These are phyloP conservation scores for Dictyostelium discoideum DNA, from an alignment of 78 protist genomes.

Conservation along the genomic window DNA sequence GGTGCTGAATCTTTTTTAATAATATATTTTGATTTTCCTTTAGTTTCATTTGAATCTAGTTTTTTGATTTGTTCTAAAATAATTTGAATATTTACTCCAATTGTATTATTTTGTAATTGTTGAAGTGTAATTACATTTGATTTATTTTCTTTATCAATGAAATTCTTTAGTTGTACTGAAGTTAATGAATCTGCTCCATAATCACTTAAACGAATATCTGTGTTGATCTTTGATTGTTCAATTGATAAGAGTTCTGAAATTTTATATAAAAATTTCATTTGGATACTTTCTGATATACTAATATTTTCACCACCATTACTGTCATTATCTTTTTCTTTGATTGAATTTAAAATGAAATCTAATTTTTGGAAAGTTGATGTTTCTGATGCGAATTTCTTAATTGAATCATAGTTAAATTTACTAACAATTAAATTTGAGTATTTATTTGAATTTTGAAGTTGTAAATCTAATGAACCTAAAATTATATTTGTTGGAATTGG, in stretches of 20 bases:
- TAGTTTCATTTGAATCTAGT: neutral
- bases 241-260: slow-evolving; percentile 50
- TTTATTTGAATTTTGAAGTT: neutral
- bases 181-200: slow-evolving; percentile 24
- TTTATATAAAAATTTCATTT: neutral
- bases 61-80: neutral
- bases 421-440: neutral
- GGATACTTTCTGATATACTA: neutral
- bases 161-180: neutral
- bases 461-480: slow-evolving; percentile 15
- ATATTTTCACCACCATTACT: neutral
- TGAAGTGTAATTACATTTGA: neutral
- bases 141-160: neutral
- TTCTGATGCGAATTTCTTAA: neutral
- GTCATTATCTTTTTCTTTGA: neutral
- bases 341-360: neutral
- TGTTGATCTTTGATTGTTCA: neutral
- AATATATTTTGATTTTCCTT: neutral
- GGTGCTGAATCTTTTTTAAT: neutral
- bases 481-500: slow-evolving; percentile 3
- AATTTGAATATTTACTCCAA: neutral
- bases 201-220: neutral
- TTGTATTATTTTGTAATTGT: slow-evolving; percentile 7
- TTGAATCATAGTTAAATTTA: neutral
- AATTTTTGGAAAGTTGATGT: neutral